Base-by-base conservation (phyloP, 345 rosid genomes). In the Cochlearia excelsa region DNA sequence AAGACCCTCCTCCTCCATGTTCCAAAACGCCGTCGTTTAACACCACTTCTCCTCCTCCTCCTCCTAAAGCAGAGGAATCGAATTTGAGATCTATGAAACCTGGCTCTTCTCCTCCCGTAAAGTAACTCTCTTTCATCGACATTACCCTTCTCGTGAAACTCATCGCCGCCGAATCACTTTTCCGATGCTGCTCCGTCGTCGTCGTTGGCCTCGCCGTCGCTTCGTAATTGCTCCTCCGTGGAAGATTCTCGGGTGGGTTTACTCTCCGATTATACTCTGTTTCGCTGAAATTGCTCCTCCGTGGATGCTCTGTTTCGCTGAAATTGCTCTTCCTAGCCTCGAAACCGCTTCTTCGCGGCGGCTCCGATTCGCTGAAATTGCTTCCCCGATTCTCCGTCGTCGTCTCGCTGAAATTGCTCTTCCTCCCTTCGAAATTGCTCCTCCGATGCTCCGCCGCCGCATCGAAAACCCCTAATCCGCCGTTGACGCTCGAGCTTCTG, bases 1-100 rank as follows among this genome's bases (percentile, higher is more conserved):
- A 82, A 4, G 89, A 86, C 1, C 88, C 40, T 37, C 84, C 82
- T 46, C 79, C 77, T 4, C 49, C 63, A 11, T 76, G 79, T 1
- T 53, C 75, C 46, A 70, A 52, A 29, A 59, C 69, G 43, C 67
- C 68, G 39, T 70, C 77, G n/a, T 73, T 76, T 47, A 61, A 8
- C 1, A 48, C 65, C 3, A 49, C 65, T 2, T 81, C 75, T 74
- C 71, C 82, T 8, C 84, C 90, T 67, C 77, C 83, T 9, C 75
- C 23, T 16, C 23, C 23, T 16, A 16, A 16, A 16, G 23, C 82
- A 8, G 68, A 76, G 54, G 77, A 74, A 68, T 87, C 91, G 51
- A 93, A 93, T 56, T 89, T 89, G 51, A 93, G 74, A 66, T 93
- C 99, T 26, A 93, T 93, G 65, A 93, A 89, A 16, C 88, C 90